phyloP scores from a whole-genome alignment of 768 basidiomycete genomes.

The Kwoniella botswanensis region DNA sequence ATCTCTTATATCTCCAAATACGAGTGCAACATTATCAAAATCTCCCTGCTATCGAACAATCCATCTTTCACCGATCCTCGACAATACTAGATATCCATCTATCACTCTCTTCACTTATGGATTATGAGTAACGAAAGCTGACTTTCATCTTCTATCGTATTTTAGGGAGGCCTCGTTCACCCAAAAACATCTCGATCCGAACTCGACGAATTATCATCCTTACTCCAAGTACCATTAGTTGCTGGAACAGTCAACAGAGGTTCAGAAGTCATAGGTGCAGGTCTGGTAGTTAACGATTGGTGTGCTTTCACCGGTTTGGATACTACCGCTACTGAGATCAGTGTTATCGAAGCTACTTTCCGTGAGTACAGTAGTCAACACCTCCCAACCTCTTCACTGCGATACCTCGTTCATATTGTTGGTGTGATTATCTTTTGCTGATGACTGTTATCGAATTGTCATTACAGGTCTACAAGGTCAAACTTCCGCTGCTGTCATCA shows the following conservation, averaged over 20 bases:
- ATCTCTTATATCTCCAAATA: not conserved
- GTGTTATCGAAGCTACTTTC: constrained; percentile 96
- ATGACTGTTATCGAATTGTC: not conserved
- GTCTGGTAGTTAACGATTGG: constrained; percentile 98
- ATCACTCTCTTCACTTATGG: not conserved
- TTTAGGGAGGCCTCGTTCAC: constrained; percentile 85
- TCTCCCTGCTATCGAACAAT: not conserved
- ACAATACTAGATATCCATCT: not conserved
- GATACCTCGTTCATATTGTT: not conserved
- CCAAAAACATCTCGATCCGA: constrained; percentile 96
- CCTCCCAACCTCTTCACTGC: no score
- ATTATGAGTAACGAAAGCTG: not conserved
- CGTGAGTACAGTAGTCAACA: constrained; percentile 65
- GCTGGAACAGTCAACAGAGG: constrained; percentile 99
- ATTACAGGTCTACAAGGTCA: constrained; percentile 80
- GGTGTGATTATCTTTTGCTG: not conserved
- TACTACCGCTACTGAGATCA: constrained; percentile 99
- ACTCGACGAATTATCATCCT: constrained; percentile 92
- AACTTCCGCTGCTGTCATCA: constrained; percentile 78
- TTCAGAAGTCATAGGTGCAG: constrained; percentile 96
- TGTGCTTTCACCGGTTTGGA: constrained; percentile 98
- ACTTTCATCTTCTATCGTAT: not conserved
- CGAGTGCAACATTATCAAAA: no score
- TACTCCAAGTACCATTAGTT: constrained; percentile 92
- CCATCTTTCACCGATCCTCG: not conserved